Conservation (phyloP, 73 alveolate species). For the Stentor roeselii region DNA sequence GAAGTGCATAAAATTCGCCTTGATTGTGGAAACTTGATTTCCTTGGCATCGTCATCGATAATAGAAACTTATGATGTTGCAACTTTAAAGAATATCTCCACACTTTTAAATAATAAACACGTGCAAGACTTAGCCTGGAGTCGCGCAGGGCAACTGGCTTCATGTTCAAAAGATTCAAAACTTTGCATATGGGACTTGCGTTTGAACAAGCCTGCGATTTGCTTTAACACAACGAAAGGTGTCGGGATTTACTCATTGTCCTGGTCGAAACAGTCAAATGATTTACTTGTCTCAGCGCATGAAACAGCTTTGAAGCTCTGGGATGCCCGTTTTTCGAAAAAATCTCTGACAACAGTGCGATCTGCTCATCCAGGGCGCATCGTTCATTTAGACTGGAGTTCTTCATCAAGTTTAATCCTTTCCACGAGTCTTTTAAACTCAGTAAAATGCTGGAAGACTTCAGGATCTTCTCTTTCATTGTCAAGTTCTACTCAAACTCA, state of each 20-base stretch:
- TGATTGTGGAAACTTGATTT: neutral
- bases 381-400: neutral
- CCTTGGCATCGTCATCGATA: neutral
- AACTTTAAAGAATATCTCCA: neutral
- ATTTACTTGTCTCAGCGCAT: conserved; percentile 9
- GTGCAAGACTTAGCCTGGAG: neutral
- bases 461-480: neutral
- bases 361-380: conserved; percentile 18
- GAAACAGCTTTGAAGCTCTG: conserved; percentile 19
- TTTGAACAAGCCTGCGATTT: neutral
- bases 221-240: conserved; percentile 18
- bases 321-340: conserved; percentile 21
- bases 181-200: conserved; percentile 15
- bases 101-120: no score
- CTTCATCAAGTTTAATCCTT: neutral
- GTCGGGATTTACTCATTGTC: neutral
- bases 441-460: neutral
- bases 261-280: conserved; percentile 8
- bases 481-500: neutral
- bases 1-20: neutral
- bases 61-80: neutral
- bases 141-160: neutral
- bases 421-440: neutral
- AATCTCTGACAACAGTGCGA: conserved; percentile 3
- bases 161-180: conserved; percentile 7